Evolutionary conservation across 1,139 yeast genomes (phyloP), one percentile per base, ranked within the genome.

Genomic region (Yamadazyma sp.): DNA sequence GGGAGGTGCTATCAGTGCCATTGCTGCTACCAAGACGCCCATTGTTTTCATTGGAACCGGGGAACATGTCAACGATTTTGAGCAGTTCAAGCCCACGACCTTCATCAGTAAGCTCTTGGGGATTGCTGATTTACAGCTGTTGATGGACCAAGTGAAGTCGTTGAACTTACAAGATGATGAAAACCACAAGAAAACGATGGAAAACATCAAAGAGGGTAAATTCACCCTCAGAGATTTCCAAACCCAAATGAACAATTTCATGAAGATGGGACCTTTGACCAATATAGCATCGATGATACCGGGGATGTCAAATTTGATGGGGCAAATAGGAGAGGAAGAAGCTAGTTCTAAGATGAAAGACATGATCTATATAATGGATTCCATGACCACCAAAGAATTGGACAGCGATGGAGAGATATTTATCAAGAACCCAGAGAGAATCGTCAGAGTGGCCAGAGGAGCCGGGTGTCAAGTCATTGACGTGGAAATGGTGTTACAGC

Each of bases 1-100:
- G 60, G 98, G 98, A 68, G 98, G 98, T 73, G 98, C 98, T 18
- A 89, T 92, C 41, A 88, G 97, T 31, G 98, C 98, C 0, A 98
- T 92, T 40, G 98, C 98, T 1, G 95, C 97, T 1, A 91, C 98
- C 11, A 77, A 86, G 43, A 92, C 98, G 0, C 98, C 98, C n/a
- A 86, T 92, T 53, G 87, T 86, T 7, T 92, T 92, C 58, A 92
- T 92, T 43, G 98, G 98, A 76, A 91, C 98, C 1, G 98, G 98
- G 58, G 98, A 92, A 63, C 98, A 92, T 59, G 86, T 91, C 34
- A 87, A 86, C 42, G 98, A 92, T 60, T 77, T 92, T 47, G 98
- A 92, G 63, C 81, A 87, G 33, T 92, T 92, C 61, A 83, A 94
- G 23, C 97, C 98, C 17, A 79, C 83, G 44, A 83, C 92, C 43